Evolutionary conservation across 2,329 filamentous ascomycete genomes (phyloP).

Genomic region (Xylaria sp.): DNA sequence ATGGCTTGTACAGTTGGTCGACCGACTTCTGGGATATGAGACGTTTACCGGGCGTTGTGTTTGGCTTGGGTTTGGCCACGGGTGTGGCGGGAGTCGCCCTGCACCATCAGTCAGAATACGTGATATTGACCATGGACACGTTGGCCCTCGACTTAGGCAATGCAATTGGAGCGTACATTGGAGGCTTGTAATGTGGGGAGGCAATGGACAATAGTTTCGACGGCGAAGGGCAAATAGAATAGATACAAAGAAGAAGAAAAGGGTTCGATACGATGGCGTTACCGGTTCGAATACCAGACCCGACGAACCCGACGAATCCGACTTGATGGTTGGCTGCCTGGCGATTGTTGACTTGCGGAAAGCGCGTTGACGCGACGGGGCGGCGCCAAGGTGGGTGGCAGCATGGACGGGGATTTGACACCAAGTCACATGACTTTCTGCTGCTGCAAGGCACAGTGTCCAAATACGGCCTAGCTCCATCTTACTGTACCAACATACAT

Average conservation of each 20-base stretch:
- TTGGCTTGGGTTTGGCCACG: slow-evolving; percentile 31
- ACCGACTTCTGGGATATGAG: slow-evolving; percentile 62
- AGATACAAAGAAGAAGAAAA: too few relatives aligned
- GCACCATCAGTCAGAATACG: slow-evolving; percentile 11
- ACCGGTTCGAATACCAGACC: too few relatives aligned
- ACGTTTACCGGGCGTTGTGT: slow-evolving; percentile 48
- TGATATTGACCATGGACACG: too few relatives aligned
- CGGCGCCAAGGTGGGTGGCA: slow-evolving; percentile 3
- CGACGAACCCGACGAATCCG: too few relatives aligned
- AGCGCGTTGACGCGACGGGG: slow-evolving; percentile 35
- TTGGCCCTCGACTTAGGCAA: too few relatives aligned
- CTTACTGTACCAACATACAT: too few relatives aligned
- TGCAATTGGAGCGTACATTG: too few relatives aligned
- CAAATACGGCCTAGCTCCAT: too few relatives aligned
- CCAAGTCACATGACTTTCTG: slow-evolving; percentile 37
- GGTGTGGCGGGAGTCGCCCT: slow-evolving; percentile 38
- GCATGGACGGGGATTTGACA: slow-evolving; percentile 29
- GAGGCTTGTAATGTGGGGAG: too few relatives aligned
- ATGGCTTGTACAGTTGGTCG: slow-evolving; percentile 79
- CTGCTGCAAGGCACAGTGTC: not conserved
- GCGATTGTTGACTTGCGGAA: slow-evolving; percentile 34
- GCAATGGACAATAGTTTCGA: too few relatives aligned
- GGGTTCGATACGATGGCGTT: too few relatives aligned
- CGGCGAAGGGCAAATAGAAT: too few relatives aligned
- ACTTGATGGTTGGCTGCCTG: slow-evolving; percentile 21